Conservation (phyloP, 108 stramenopile species). For the Cyclotella cryptica region DNA sequence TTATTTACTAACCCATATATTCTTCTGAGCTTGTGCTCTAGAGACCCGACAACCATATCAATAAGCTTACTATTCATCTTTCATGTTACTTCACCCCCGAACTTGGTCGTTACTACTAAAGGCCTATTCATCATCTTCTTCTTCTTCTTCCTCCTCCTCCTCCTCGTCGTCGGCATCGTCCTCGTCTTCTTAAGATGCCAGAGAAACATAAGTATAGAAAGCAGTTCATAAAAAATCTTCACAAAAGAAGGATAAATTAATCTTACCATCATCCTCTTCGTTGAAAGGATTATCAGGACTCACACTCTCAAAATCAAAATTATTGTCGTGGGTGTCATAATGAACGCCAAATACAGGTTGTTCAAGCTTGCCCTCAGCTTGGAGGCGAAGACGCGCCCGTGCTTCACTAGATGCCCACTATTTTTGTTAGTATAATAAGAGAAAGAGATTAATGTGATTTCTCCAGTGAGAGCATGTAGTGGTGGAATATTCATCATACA, state of each 20-base stretch:
- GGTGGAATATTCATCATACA: background rate
- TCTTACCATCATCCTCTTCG: slow-evolving; percentile 59
- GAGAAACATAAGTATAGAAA: background rate
- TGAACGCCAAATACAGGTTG: slow-evolving; percentile 65
- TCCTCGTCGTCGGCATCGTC: background rate
- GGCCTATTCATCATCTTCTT: background rate
- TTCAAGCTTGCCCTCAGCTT: slow-evolving; percentile 52
- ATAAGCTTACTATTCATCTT: too few species aligned
- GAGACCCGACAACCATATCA: too few species aligned
- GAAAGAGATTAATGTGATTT: background rate
- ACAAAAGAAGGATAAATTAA: background rate
- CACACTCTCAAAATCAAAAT: slow-evolving; percentile 49
- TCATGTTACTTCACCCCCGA: too few species aligned
- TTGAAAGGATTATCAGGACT: slow-evolving; percentile 54
- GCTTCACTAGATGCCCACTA: slow-evolving; percentile 70
- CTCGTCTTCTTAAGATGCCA: background rate
- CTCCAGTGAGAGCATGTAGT: background rate
- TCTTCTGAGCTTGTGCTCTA: too few species aligned
- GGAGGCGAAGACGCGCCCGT: slow-evolving; percentile 55
- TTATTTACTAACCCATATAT: too few species aligned
- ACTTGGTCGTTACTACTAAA: too few species aligned
- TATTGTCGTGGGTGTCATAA: slow-evolving; percentile 57
- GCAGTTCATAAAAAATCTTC: background rate
- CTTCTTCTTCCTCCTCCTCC: slow-evolving; percentile 7
- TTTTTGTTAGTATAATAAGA: background rate